Evolutionary conservation across 169 alveolate genomes (phyloP), one percentile per base, ranked within the genome.

Genomic region (Cardiosporidium cionae): DNA sequence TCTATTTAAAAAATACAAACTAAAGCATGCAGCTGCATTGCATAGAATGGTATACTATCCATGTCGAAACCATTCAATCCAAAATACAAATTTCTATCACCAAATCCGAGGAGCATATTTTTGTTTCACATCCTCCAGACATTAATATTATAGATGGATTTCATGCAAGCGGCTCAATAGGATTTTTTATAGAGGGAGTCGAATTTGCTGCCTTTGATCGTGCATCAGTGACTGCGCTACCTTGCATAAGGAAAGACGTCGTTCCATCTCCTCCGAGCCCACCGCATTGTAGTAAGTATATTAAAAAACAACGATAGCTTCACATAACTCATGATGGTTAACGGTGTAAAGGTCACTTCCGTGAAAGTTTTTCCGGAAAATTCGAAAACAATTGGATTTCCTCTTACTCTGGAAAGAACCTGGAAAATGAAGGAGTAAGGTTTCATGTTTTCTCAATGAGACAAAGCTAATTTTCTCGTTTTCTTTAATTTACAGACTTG

Each of bases 111-210:
- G 85, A 81, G 28, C 84, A 83, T 31, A 64, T 72, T n/a, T 82
- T 80, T 69, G 85, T 79, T 53, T 68, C 80, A 33, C 91, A 90
- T 2, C 53, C 52, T 31, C 81, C 89, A 7, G 78, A 81, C 36
- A 85, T 89, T 16, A 91, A 87, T 36, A 70, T 89, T 33, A 77
- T 85, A 62, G 94, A 89, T 72, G 86, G 89, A 32, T 79, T 85
- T 7, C 86, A 78, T 37, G 36, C 84, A 22, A 81, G 89, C 31
- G 94, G 94, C 5, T 83, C 91, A 2, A 79, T 87, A 25, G 94
- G 90, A 16, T 82, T 89, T 52, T 89, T 76, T 73, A 87, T 90
- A 16, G 87, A 89, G 34, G 85, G 82, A 23, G 76, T 89, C 29
- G 79, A 86, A 62, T 78, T 68, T 52, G 92, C 78, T 4, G 87